Conservation (phyloP, 164 flowering plant genomes). For the Magnolia officinalis region DNA sequence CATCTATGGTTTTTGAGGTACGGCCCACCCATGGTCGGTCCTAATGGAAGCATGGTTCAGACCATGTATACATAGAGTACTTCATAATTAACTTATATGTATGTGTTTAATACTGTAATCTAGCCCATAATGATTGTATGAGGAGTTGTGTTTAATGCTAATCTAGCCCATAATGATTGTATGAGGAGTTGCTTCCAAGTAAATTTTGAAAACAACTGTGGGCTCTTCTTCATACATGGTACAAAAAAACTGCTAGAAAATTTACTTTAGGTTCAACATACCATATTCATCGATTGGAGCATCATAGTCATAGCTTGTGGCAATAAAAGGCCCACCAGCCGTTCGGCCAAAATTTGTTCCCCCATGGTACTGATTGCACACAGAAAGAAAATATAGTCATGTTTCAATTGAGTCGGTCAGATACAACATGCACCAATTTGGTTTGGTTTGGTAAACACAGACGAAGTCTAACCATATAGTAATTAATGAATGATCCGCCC, state of each 20-base stretch:
- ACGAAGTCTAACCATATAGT: conserved; percentile 74
- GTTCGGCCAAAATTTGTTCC: conserved; percentile 99
- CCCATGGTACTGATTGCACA: conserved; percentile 77
- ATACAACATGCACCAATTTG: background rate
- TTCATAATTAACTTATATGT: background rate
- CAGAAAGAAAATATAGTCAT: background rate
- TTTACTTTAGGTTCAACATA: conserved; percentile 23
- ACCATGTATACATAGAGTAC: background rate
- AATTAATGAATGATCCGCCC: conserved; percentile 89
- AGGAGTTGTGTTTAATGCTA: no score
- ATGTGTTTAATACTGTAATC: background rate
- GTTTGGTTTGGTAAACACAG: background rate
- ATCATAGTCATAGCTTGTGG: conserved; percentile 98
- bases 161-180: no score
- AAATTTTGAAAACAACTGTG: background rate
- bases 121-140: background rate
- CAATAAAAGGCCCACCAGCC: conserved; percentile 97
- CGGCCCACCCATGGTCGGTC: no score
- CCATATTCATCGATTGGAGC: conserved; percentile 99
- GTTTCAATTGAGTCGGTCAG: background rate
- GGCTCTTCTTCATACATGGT: no score
- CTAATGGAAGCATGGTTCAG: background rate
- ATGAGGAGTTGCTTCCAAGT: background rate
- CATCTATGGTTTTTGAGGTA: background rate
- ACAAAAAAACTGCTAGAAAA: background rate